Percentiles rank a stretch among this genome's conserved stretches.
Evolutionary conservation across 1,284 basidiomycete species (phyloP).

Genomic region (Porodaedalea pini): DNA sequence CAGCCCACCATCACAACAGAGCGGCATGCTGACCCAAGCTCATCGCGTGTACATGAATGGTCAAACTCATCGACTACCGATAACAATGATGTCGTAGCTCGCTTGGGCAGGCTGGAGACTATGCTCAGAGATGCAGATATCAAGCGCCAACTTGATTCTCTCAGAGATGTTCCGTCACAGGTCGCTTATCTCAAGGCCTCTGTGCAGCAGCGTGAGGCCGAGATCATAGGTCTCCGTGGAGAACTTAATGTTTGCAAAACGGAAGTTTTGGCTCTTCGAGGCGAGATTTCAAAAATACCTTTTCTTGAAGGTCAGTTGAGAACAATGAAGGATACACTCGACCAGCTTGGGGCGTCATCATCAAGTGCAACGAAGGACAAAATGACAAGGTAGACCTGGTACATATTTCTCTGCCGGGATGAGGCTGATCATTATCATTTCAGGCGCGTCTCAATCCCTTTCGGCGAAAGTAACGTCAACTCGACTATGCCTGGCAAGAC

Average conservation of each 20-base stretch:
- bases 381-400: constrained; percentile 7
- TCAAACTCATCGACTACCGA: neutral
- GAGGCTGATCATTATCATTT: neutral
- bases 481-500: neutral
- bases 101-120: constrained; percentile 13
- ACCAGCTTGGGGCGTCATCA: neutral
- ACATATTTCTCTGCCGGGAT: neutral
- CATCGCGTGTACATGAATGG: neutral
- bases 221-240: constrained; percentile 11
- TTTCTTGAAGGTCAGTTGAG: constrained; percentile 12
- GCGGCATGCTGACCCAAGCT: neutral
- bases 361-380: constrained; percentile 1
- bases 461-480: constrained; percentile 17
- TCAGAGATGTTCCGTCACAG: constrained; percentile 12
- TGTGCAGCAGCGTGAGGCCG: constrained; percentile 15
- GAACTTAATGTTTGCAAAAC: constrained; percentile 17
- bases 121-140: constrained; percentile 11
- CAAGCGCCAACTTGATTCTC: constrained; percentile 11
- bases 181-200: constrained; percentile 16
- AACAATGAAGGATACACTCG: constrained; percentile 10
- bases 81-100: constrained; percentile 4
- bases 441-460: constrained; percentile 19
- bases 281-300: constrained; percentile 10
- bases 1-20: neutral
- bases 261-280: constrained; percentile 12